Base-by-base conservation (phyloP, 2,329 filamentous ascomycete genomes). In the Aspergillus alliaceus region DNA sequence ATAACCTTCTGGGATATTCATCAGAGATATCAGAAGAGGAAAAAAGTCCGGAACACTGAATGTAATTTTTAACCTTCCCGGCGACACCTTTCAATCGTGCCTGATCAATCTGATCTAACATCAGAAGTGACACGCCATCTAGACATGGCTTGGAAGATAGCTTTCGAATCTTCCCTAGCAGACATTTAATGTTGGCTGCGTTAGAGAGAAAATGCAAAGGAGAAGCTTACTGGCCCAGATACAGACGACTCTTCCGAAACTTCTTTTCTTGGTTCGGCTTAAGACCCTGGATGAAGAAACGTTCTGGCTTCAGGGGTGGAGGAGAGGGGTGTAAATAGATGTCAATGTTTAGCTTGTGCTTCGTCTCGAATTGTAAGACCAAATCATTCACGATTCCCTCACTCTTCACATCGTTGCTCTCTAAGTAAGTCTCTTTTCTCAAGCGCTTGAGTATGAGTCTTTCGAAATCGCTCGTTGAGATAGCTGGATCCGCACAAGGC, bases 401-500 rank as follows among this genome's bases (percentile, higher is more conserved):
- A 2, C 46, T 44, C 11, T 31, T 42, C 18, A 46, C 18, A 18
- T 29, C 15, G 24, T 42, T 9, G n/a, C 22, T 11, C n/a, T 24
- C 20, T 6, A 53, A 35, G 14, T 53, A 42, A 12, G 22, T 34
- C n/a, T 53, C 24, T 12, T 42, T 39, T 20, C 14, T 32, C 27
- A 71, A 53, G n/a, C 40, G 53, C 20, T 62, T 52, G 39, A 37
- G 25, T 9, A 69, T 53, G 9, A 56, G 39, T 31, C 51, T 53
- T 9, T 64, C 58, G 40, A 71, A n/a, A 71, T 24, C 47, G 59
- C 40, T 71, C 59, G 58, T 73, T 71, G n/a, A 73, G 59, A 44
- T 65, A 71, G 52, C 68, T 69, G 1, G 68, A 69, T 27, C 70
- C 71, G 37, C 65, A 67, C 4, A 69, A 58, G n/a, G 59, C 60